Percentiles rank a stretch among this genome's conserved stretches.
phyloP scores from a whole-genome alignment of 768 basidiomycete genomes.

The Hydnum rufescens region DNA sequence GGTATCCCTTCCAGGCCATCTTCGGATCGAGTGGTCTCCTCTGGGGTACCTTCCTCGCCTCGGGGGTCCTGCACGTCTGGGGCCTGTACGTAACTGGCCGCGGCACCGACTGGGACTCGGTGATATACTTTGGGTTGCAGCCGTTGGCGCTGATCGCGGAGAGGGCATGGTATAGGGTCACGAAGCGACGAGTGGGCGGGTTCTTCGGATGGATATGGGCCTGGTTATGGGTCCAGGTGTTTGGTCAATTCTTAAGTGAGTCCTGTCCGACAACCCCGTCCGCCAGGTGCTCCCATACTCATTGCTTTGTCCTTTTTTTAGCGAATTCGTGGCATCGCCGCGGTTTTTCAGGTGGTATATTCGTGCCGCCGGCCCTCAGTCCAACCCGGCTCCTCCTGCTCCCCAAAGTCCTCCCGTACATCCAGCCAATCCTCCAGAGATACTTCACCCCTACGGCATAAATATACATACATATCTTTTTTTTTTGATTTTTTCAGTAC shows the following conservation, averaged over 20 bases:
- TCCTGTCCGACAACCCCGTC: too few relatives aligned
- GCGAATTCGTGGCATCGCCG: neutral
- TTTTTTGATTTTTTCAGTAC: too few relatives aligned
- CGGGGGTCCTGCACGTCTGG: neutral
- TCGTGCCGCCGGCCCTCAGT: neutral
- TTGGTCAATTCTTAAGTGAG: neutral
- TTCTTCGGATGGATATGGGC: neutral
- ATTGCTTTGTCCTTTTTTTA: neutral
- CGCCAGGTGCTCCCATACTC: constrained; percentile 5
- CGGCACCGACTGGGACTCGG: neutral
- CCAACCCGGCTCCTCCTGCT: neutral
- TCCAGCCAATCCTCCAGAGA: too few relatives aligned
- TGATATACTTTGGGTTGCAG: neutral
- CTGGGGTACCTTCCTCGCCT: neutral
- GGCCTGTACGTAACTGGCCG: neutral
- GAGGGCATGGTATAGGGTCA: neutral
- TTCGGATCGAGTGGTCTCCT: neutral
- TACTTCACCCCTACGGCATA: too few relatives aligned
- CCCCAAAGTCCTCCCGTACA: too few relatives aligned
- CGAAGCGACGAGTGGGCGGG: neutral
- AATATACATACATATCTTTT: too few relatives aligned
- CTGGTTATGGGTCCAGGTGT: neutral
- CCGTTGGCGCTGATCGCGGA: neutral
- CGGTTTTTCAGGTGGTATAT: neutral
- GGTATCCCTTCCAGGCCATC: constrained; percentile 5